Conservation (phyloP, 768 basidiomycete genomes). For the Suillus cothurnatus region DNA sequence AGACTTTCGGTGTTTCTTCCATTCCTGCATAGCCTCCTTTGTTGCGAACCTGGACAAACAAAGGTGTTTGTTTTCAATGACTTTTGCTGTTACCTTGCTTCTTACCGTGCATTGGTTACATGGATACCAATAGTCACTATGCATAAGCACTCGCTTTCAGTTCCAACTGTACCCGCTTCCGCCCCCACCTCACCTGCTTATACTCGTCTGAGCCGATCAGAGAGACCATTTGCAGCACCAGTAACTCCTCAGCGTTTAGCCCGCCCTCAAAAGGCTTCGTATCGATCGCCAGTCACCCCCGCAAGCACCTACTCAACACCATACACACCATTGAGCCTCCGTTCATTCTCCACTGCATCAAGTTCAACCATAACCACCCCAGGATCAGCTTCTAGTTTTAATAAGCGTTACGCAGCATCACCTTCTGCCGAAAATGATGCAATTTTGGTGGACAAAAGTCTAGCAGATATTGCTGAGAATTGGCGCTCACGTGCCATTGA, state of each 20-base stretch:
- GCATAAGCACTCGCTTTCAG: conserved; percentile 34
- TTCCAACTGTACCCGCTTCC: conserved; percentile 39
- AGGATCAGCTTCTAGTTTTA: conserved; percentile 38
- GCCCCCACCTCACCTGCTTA: conserved; percentile 47
- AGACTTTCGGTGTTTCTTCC: conserved; percentile 19
- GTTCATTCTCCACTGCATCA: conserved; percentile 58
- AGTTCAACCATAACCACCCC: conserved; percentile 61
- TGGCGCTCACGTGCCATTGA: conserved; percentile 75
- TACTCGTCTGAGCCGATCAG: conserved; percentile 34
- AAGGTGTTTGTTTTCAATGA: conserved; percentile 22
- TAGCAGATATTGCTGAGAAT: conserved; percentile 64
- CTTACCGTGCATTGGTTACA: conserved; percentile 14
- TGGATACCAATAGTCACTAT: conserved; percentile 14
- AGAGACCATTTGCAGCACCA: conserved; percentile 41
- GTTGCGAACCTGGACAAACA: conserved; percentile 17
- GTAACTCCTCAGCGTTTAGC: conserved; percentile 68
- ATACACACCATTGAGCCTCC: conserved; percentile 70
- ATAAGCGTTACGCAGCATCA: conserved; percentile 46
- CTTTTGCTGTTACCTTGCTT: conserved; percentile 7
- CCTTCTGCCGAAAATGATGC: conserved; percentile 46
- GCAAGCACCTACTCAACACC: conserved; percentile 53
- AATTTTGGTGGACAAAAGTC: conserved; percentile 43
- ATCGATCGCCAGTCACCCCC: conserved; percentile 64
- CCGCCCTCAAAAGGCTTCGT: conserved; percentile 44
- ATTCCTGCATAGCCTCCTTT: conserved; percentile 28